Evolutionary conservation across 805 yeast genomes (phyloP).

Genomic region (Hemisphaericaspora nanyangensis): DNA sequence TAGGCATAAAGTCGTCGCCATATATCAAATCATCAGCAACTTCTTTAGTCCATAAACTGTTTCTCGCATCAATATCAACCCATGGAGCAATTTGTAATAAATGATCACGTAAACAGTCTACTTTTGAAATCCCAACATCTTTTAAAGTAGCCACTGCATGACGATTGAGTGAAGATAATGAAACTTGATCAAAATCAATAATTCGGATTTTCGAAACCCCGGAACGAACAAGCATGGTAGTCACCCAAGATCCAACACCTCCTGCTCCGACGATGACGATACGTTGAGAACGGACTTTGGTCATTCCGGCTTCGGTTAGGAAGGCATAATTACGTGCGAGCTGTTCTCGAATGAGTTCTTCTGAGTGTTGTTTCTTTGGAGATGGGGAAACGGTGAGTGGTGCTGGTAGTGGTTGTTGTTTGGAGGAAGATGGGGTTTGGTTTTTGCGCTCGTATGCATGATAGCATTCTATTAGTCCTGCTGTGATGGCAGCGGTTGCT

Average conservation of each 20-base stretch:
- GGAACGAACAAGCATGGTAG: constrained; percentile 85
- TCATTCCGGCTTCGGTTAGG: constrained; percentile 81
- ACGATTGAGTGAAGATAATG: constrained; percentile 85
- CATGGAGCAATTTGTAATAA: constrained; percentile 85
- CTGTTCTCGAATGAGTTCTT: constrained; percentile 82
- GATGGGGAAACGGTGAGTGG: not conserved
- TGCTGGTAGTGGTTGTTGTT: constrained; percentile 1
- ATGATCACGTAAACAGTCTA: constrained; percentile 69
- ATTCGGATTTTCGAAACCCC: constrained; percentile 79
- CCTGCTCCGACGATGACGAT: constrained; percentile 91
- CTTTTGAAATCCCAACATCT: constrained; percentile 94
- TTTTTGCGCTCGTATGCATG: constrained; percentile 19
- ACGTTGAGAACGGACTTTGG: constrained; percentile 61
- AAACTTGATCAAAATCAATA: constrained; percentile 94
- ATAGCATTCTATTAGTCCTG: constrained; percentile 31
- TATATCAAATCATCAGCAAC: constrained; percentile 59
- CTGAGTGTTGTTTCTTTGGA: constrained; percentile 31
- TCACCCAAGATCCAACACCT: constrained; percentile 98
- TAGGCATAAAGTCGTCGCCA: constrained; percentile 50
- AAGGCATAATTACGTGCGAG: constrained; percentile 92
- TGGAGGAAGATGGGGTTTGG: constrained; percentile 3
- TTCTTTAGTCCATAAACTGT: constrained; percentile 71
- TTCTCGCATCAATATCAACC: constrained; percentile 75
- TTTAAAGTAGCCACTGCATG: constrained; percentile 89
- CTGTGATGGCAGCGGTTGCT: constrained; percentile 30